Base-by-base conservation (phyloP, 805 yeast genomes). In the Ogataea trehaloabstinens region DNA sequence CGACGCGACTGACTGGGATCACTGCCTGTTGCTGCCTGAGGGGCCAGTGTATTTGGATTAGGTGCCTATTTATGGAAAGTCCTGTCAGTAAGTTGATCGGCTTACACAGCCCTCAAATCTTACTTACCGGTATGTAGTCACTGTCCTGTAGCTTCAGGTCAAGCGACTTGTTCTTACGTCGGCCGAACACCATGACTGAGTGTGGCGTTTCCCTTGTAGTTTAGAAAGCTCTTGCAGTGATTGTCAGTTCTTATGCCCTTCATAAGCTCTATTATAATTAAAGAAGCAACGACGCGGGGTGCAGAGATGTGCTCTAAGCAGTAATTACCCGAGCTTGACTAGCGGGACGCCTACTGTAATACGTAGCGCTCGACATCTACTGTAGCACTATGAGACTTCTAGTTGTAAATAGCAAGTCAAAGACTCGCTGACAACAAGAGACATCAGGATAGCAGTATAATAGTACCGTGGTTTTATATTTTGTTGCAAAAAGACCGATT, bases 71-170 rank as follows among this genome's bases (percentile, higher is more conserved):
- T 27, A 22, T 8, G 11, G 12, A 22, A 22, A 22, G 35, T 22
- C 25, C 16, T 5, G 6, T 6, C 19, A 4, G 37, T 18, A 19
- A 24, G 12, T 25, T 19, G 19, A 31, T 10, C 17, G 35, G 24
- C 15, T 24, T 28, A 8, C 31, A 28, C 8, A 28, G 31, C 8
- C 16, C 25, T 8, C 17, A 27, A 27, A 30, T 10, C 22, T 17
- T 12, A 49, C 54, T 27, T 43, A 49, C 54, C 5, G 54, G 50
- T 18, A 33, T 38, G 41, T 49, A 49, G 35, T 46, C 40, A 32
- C 54, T 49, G 40, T 43, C 54, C 31, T 45, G 48, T 21, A 45
- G 35, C 24, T 40, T 42, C 34, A 49, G 35, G 24, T 49, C 48
- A 16, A 49, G 33, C 7, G 50, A 31, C 34, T 47, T 49, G 41